A percentile compares a stretch with the other conserved stretches of the same genome.
Conservation (phyloP, 441 rosid species). For the Eutrema salsugineum region DNA sequence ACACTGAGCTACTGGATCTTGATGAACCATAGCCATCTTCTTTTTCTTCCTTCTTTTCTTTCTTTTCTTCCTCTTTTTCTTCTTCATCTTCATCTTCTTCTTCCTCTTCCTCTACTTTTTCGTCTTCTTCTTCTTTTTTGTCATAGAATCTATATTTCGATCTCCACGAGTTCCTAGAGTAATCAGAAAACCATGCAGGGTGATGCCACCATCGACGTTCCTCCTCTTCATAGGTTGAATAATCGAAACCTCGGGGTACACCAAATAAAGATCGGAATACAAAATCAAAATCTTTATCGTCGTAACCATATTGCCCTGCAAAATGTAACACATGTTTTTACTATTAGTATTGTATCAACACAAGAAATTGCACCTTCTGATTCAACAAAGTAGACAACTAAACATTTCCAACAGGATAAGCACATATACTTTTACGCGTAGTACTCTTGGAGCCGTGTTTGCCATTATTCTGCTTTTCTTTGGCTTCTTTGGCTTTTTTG, state of each 20-base stretch:
- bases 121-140: background rate
- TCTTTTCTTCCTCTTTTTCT: conserved; percentile 26
- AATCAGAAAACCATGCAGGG: conserved; percentile 38
- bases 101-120: background rate
- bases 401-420: background rate
- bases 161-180: conserved; percentile 35
- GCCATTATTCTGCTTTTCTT: conserved; percentile 29
- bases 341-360: background rate
- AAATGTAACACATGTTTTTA: conserved; percentile 7
- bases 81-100: background rate
- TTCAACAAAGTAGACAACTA: background rate
- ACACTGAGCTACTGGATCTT: conserved; percentile 29
- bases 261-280: conserved; percentile 55
- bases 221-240: conserved; percentile 59
- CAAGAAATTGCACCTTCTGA: background rate
- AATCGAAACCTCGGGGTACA: conserved; percentile 39
- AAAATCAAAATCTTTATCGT: conserved; percentile 39
- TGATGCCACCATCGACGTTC: conserved; percentile 35
- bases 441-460: conserved; percentile 28
- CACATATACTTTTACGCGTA: conserved; percentile 54
- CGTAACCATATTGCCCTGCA: conserved; percentile 49
- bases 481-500: conserved; percentile 36
- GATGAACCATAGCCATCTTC: conserved; percentile 50
- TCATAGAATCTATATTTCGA: conserved; percentile 34
- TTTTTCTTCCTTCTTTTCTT: background rate